These are phyloP conservation scores for Sclerotinia spermophila DNA, from an alignment of 2,329 filamentous ascomycete species.

Conservation along the genomic window DNA sequence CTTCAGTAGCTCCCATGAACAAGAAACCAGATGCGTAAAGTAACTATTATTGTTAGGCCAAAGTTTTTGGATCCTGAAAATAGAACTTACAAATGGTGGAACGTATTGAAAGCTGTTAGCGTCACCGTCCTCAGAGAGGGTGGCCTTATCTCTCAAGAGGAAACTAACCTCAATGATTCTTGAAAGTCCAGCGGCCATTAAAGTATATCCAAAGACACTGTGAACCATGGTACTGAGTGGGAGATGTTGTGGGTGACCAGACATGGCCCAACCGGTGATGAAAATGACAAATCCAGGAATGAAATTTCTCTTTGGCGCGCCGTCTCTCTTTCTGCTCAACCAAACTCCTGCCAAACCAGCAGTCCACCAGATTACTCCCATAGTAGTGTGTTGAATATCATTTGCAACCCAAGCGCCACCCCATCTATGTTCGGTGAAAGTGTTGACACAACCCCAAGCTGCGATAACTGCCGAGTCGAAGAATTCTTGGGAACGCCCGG, in stretches of 20 bases:
- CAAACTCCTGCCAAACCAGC: slow-evolving; percentile 88
- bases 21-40: slow-evolving; percentile 90
- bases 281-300: slow-evolving; percentile 88
- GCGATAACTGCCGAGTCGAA: slow-evolving; percentile 91
- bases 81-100: slow-evolving; percentile 61
- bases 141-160: slow-evolving; percentile 68
- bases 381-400: slow-evolving; percentile 96
- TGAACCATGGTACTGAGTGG: slow-evolving; percentile 86
- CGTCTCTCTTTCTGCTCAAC: slow-evolving; percentile 80
- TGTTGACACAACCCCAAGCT: slow-evolving; percentile 95
- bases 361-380: slow-evolving; percentile 99
- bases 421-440: slow-evolving; percentile 97
- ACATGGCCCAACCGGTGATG: slow-evolving; percentile 95
- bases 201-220: slow-evolving; percentile 84
- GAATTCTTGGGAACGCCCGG: slow-evolving; percentile 90
- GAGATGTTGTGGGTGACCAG: slow-evolving; percentile 79
- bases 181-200: slow-evolving; percentile 83
- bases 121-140: slow-evolving; percentile 64
- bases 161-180: slow-evolving; percentile 91
- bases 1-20: slow-evolving; percentile 96
- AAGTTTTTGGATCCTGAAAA: slow-evolving; percentile 13
- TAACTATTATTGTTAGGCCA: slow-evolving; percentile 52
- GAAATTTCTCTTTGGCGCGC: slow-evolving; percentile 85
- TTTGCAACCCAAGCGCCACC: slow-evolving; percentile 84
- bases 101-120: slow-evolving; percentile 71